Conservation (phyloP, 2,329 filamentous ascomycete species). For the Ophioceras dolichostomum region DNA sequence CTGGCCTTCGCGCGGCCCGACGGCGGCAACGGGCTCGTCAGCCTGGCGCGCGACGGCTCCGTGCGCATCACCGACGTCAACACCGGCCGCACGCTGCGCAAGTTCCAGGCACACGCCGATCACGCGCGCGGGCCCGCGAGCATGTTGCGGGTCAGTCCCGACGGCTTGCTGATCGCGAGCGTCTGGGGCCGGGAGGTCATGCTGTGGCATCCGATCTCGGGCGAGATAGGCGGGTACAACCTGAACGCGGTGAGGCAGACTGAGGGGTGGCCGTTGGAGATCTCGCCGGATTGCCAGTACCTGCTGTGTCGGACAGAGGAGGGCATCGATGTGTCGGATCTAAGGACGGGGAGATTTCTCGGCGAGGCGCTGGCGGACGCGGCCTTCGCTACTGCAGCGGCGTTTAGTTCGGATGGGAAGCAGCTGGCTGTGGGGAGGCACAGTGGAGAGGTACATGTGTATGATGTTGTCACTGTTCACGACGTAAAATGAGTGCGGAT, state of each 20-base stretch:
- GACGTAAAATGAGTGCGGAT: too few species aligned
- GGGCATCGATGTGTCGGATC: constrained; percentile 27
- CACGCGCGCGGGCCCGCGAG: constrained; percentile 10
- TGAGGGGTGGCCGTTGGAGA: constrained; percentile 27
- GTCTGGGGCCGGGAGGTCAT: constrained; percentile 25
- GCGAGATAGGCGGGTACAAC: constrained; percentile 21
- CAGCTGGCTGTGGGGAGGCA: constrained; percentile 18
- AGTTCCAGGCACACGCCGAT: constrained; percentile 18
- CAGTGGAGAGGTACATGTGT: constrained; percentile 1
- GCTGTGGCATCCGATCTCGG: constrained; percentile 20
- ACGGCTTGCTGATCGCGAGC: constrained; percentile 20
- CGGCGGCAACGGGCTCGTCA: constrained; percentile 18
- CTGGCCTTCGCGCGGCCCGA: constrained; percentile 17
- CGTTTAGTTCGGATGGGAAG: constrained; percentile 19
- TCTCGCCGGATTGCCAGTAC: constrained; percentile 24
- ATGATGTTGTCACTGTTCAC: too few species aligned
- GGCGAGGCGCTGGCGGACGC: constrained; percentile 13
- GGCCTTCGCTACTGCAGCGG: constrained; percentile 19
- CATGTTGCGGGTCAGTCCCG: constrained; percentile 18
- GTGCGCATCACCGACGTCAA: constrained; percentile 20
- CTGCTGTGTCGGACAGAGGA: constrained; percentile 26
- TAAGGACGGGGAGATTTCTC: constrained; percentile 18
- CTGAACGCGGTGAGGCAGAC: constrained; percentile 17
- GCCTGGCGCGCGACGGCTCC: constrained; percentile 22
- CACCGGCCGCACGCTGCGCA: constrained; percentile 20